These are phyloP conservation scores for Ruellia speciosa DNA, from an alignment of 305 asterid species.

Conservation along the genomic window DNA sequence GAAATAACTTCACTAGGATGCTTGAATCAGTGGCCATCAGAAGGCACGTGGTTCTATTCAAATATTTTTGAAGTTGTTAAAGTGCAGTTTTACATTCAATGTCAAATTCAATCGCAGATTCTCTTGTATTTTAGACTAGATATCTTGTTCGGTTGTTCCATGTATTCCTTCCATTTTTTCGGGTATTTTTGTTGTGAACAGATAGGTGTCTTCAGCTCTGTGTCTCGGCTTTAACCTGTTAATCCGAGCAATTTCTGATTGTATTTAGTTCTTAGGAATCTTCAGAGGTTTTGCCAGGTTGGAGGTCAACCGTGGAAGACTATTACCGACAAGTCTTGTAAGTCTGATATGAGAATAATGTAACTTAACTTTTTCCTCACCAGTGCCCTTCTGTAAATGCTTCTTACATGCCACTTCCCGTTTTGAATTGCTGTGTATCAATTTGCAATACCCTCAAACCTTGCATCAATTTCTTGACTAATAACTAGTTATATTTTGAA, in stretches of 20 bases:
- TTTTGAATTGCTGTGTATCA: slow-evolving; percentile 3
- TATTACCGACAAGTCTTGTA: slow-evolving; percentile 38
- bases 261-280: slow-evolving; percentile 4
- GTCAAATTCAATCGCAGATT: not conserved
- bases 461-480: not conserved
- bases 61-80: not conserved
- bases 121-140: not conserved
- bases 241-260: not conserved
- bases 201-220: not conserved
- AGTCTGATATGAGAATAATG: slow-evolving; percentile 22
- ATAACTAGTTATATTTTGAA: not conserved
- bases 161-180: not conserved
- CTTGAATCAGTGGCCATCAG: slow-evolving; percentile 58
- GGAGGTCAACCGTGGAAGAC: slow-evolving; percentile 48
- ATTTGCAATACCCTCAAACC: not conserved
- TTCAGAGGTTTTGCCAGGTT: slow-evolving; percentile 40
- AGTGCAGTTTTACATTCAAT: not conserved
- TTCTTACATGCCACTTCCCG: not conserved
- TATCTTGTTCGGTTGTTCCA: not conserved
- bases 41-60: slow-evolving; percentile 26
- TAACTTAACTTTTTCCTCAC: not conserved
- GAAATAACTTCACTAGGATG: slow-evolving; percentile 17
- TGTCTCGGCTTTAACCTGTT: not conserved
- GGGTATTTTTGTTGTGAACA: not conserved
- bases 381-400: not conserved